Base-by-base conservation (phyloP, 495 filamentous ascomycete species). In the Penicillium subrubescens region DNA sequence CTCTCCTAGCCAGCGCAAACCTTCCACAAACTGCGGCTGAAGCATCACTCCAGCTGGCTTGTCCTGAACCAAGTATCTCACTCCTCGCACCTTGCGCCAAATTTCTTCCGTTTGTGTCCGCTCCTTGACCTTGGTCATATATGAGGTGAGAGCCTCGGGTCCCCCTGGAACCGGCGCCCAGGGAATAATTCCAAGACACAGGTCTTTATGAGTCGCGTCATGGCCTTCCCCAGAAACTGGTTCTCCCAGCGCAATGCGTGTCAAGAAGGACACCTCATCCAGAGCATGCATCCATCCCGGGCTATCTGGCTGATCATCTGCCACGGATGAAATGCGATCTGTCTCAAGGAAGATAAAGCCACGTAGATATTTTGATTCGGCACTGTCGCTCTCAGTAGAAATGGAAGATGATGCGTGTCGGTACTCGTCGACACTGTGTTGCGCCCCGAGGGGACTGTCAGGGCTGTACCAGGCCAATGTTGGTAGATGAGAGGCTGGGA, bases 271-370 rank as follows among this genome's bases (percentile, higher is more conserved):
- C 11, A 96, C 81, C 75, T 96, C 93, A 56, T 84, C 78, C n/a
- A 97, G 78, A 1, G 90, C 87, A 57, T 84, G 79, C 2, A 58
- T 67, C 86, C 85, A 88, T 56, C 80, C 79, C 33, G 53, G 54
- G 25, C 79, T 84, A 0, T 78, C 59, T 12, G 31, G 12, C 11
- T 50, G 25, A n/a, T 46, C 44, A 10, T 80, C 80, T 37, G 69
- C 66, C 2, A 88, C 70, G 54, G 83, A 83, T 59, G 88, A 84
- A 56, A 87, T 82, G 46, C 92, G 89, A 77, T 96, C 93, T 17
- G 90, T 87, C 75, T 96, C 93, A 44, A 96, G 70, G 75, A 93
- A 90, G 54, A 96, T 83, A 77, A 93, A 93, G 19, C 91, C 92
- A 8, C 83, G 76, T 11, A 89, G 63, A 8, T 69, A 70, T 19